Base-by-base conservation (phyloP, 352 stramenopile species). In the Elongisporangium prolatum region DNA sequence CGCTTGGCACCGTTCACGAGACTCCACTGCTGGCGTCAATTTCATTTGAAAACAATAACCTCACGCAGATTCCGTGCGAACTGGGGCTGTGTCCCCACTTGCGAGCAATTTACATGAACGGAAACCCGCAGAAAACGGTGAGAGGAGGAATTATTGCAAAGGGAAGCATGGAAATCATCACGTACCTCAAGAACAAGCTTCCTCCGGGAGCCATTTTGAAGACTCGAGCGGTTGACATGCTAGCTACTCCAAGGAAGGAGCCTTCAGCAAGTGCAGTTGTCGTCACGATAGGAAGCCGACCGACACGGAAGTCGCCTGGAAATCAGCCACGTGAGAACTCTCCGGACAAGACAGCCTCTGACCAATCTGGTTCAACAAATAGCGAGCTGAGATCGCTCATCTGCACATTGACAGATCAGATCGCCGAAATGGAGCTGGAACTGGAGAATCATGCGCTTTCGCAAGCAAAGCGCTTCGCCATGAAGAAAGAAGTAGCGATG, bases 31-130 rank as follows among this genome's bases (percentile, higher is more conserved):
- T 96, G 17, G 68, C 72, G 24, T 91, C 81, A 40, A 68, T 96
- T 18, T 87, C 80, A 25, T 81, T 95, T 47, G 81, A 93, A 65
- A 95, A 93, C 72, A 96, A 95, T 59, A 92, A 83, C 49, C 64
- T 95, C 24, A 68, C 60, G 7, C 62, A 69, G 13, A 71, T 93
- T 1, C 84, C 81, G 0, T 86, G 64, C 4, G 81, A 91, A 25
- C 65, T 96, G 0, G 85, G 74, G 0, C 64, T 93, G 14, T 91
- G 77, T 44, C 70, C 67, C 1, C 64, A 82, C 17, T 65, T 96
- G 37, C 75, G 76, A 17, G 72, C 81, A 7, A 75, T 96, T 20
- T 87, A 89, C 67, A 80, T 96, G 65, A 93, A 91, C 50, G 84
- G 84, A 7, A 96, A 95, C 56, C 86, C 86, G 9, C 86, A 95